Evolutionary conservation across 1,284 basidiomycete species (phyloP), one percentile per base, ranked within the genome.

Genomic region (Schizopora paradoxa): DNA sequence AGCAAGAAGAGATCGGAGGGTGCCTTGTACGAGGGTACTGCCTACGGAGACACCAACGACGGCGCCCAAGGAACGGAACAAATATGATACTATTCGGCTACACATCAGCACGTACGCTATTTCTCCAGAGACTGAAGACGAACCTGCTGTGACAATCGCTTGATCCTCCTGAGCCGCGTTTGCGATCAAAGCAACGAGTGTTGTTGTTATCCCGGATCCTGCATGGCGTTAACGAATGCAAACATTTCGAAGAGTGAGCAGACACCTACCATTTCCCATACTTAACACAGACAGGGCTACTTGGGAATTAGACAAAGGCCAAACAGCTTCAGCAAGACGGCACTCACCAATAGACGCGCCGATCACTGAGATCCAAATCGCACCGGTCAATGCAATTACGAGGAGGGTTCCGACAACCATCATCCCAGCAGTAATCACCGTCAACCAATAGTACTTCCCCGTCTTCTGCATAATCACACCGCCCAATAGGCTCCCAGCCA

Each of bases 71-170:
- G 78, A 79, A 31, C 79, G 74, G 66, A 80, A 81, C 25, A 82
- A 73, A 55, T 82, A 81, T 0, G 77, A 79, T 1, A 76, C 79
- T 79, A 54, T 3, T 35, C 41, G 39, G 10, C 5, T n/a, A n/a
- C n/a, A 7, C 45, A 6, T 8, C 13, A 21, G 25, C 14, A 23
- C 25, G 2, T 25, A 29, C 4, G 27, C 25, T n/a, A n/a, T n/a
- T n/a, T n/a, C n/a, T n/a, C n/a, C n/a, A n/a, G n/a, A 35, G 6
- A 2, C 13, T 29, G 16, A 18, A 31, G 6, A 56, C 67, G 16
- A 29, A 76, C 78, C 74, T 29, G 79, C 78, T 3, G 77, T 82
- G 1, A 78, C 77, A 28, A 81, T 74, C 4, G 79, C 79, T 54
- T 82, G 79, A 55, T 82, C 76, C 31, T 62, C 67, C 21, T 70